These are phyloP conservation scores for Botryosphaeria dothidea DNA, from an alignment of 2,329 filamentous ascomycete species.

Conservation along the genomic window DNA sequence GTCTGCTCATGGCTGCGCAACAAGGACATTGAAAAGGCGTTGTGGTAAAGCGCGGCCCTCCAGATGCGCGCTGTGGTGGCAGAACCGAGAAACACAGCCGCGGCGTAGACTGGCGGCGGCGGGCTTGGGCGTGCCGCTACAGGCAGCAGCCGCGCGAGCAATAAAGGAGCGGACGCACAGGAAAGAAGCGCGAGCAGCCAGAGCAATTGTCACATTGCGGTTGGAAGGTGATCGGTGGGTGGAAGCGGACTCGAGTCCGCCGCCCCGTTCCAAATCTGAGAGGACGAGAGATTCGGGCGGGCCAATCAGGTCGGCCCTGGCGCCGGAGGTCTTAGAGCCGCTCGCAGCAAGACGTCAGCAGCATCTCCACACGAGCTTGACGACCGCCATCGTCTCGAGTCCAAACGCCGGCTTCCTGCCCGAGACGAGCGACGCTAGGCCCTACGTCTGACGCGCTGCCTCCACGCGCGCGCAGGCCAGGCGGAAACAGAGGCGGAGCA, in stretches of 20 bases:
- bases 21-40: slow-evolving; percentile 34
- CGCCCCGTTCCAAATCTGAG: not conserved
- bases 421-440: not conserved
- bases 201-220: slow-evolving; percentile 8
- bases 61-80: slow-evolving; percentile 1
- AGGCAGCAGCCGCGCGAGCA: not conserved
- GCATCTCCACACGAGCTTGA: slow-evolving; percentile 10
- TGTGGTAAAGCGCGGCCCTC: not conserved
- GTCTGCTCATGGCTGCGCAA: slow-evolving; percentile 45
- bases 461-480: too few relatives aligned
- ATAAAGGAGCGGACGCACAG: not conserved
- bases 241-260: not conserved
- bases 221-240: slow-evolving; percentile 1
- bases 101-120: not conserved
- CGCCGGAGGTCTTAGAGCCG: not conserved
- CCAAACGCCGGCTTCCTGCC: not conserved
- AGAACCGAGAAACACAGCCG: not conserved
- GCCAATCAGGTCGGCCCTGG: not conserved
- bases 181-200: not conserved
- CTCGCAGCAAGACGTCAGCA: slow-evolving; percentile 4
- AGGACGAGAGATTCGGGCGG: not conserved
- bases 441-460: too few relatives aligned
- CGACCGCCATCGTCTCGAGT: not conserved
- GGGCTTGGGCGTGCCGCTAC: not conserved
- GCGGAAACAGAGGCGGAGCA: too few relatives aligned